A percentile compares a stretch with the other conserved stretches of the same genome.
Evolutionary conservation across 2,329 filamentous ascomycete genomes (phyloP).

Genomic region (Ophiocordyceps camponoti-floridani): DNA sequence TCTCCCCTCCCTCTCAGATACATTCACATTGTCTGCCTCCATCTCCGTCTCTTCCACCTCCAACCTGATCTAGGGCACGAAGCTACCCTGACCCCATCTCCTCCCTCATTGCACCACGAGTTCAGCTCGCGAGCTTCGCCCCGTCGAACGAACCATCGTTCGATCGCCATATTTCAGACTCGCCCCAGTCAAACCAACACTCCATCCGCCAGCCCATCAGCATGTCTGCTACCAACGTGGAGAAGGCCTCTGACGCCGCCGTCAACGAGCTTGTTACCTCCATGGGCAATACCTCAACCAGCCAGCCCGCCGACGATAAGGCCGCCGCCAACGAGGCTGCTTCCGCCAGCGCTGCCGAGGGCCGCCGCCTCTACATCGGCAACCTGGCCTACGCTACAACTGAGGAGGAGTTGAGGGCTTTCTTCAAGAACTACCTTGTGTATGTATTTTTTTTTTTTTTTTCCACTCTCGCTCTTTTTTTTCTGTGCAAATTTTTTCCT

Average conservation of each 20-base stretch:
- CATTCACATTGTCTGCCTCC: slow-evolving; percentile 9
- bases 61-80: slow-evolving; percentile 59
- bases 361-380: slow-evolving; percentile 98
- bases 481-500: not conserved
- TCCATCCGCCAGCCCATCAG: slow-evolving; percentile 27
- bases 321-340: slow-evolving; percentile 68
- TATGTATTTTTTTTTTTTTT: slow-evolving; percentile 35
- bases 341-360: slow-evolving; percentile 93
- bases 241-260: slow-evolving; percentile 46
- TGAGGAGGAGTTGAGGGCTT: slow-evolving; percentile 99
- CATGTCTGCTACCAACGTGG: slow-evolving; percentile 61
- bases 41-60: slow-evolving; percentile 4
- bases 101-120: slow-evolving; percentile 52
- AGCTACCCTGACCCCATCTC: slow-evolving; percentile 56
- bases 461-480: not conserved
- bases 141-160: slow-evolving; percentile 22
- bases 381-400: slow-evolving; percentile 99
- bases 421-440: slow-evolving; percentile 99
- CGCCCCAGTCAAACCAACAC: too few relatives aligned
- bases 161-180: slow-evolving; percentile 8
- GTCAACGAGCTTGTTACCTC: slow-evolving; percentile 62
- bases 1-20: slow-evolving; percentile 9
- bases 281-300: slow-evolving; percentile 57
- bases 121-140: slow-evolving; percentile 28
- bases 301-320: slow-evolving; percentile 33